A percentile compares a stretch with the other conserved stretches of the same genome.
phyloP scores from a whole-genome alignment of 1,284 basidiomycete species.

The Pseudozyma sp. region DNA sequence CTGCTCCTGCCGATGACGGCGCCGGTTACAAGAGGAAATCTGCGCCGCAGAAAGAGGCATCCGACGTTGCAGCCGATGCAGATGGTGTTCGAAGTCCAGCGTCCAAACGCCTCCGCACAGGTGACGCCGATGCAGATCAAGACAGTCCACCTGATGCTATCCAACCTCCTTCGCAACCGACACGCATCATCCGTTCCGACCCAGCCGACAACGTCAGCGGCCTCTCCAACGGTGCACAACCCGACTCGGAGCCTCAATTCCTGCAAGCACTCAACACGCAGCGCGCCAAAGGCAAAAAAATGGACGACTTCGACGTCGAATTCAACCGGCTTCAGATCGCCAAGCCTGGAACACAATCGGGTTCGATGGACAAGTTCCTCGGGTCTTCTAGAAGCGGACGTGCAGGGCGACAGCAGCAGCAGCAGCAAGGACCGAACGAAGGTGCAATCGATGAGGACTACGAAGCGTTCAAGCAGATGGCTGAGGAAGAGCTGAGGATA shows the following conservation, averaged over 20 bases:
- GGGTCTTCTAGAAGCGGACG: background rate
- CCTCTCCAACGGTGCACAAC: slow-evolving; percentile 22
- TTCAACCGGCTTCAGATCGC: slow-evolving; percentile 56
- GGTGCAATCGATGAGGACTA: slow-evolving; percentile 46
- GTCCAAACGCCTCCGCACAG: slow-evolving; percentile 21
- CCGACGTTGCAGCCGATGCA: background rate
- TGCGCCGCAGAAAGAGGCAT: slow-evolving; percentile 6
- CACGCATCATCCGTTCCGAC: slow-evolving; percentile 27
- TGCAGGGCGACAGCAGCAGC: slow-evolving; percentile 5
- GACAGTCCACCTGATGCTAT: background rate
- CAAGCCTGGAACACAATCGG: slow-evolving; percentile 23
- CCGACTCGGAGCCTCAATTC: slow-evolving; percentile 53
- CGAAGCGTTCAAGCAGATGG: slow-evolving; percentile 51
- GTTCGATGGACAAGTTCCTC: slow-evolving; percentile 8
- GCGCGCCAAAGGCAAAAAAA: slow-evolving; percentile 40
- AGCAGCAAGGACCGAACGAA: background rate
- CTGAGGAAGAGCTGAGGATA: slow-evolving; percentile 52
- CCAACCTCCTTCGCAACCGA: background rate
- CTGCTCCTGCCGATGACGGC: background rate
- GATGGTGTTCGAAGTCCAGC: background rate
- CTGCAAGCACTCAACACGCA: slow-evolving; percentile 54
- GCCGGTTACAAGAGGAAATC: slow-evolving; percentile 23
- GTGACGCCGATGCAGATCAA: background rate
- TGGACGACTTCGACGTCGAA: slow-evolving; percentile 60
- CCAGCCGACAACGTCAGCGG: slow-evolving; percentile 9